Conservation (phyloP, 208 protist species). For the Crithidia fasciculata region DNA sequence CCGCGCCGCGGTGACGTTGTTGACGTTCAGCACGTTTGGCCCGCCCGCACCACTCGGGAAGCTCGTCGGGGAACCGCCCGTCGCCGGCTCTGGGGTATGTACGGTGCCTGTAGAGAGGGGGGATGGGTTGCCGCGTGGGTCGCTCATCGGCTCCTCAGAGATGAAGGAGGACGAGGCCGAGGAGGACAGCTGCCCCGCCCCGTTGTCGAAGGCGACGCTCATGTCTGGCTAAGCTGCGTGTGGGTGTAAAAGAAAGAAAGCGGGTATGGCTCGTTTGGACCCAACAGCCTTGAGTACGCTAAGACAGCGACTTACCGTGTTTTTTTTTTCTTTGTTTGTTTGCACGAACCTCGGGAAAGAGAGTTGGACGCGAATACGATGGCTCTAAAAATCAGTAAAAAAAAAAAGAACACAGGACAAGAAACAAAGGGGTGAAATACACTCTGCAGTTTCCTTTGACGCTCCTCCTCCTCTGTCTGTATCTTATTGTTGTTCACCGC, state of each 20-base stretch:
- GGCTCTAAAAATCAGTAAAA: no score
- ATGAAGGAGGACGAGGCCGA: constrained; percentile 32
- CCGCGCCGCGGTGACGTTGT: constrained; percentile 23
- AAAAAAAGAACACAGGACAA: neutral
- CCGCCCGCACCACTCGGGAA: constrained; percentile 4
- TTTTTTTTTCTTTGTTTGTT: neutral
- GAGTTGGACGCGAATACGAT: no score
- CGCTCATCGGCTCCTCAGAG: constrained; percentile 19
- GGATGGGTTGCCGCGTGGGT: constrained; percentile 8
- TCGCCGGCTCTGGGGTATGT: constrained; percentile 9
- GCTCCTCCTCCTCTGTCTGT: neutral
- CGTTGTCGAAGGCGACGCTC: constrained; percentile 19
- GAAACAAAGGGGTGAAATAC: neutral
- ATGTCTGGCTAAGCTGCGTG: neutral
- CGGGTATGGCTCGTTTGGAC: no score
- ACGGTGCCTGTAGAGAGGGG: neutral
- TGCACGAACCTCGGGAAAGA: no score
- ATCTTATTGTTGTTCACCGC: no score
- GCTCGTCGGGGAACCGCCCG: neutral
- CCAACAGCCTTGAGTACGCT: no score
- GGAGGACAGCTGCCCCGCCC: constrained; percentile 26
- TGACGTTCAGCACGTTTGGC: constrained; percentile 28
- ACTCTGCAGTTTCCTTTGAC: neutral
- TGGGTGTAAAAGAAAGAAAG: no score
- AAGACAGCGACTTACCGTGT: no score